Percentiles rank a stretch among this genome's conserved stretches.
These are phyloP conservation scores for Chenopodium album DNA, from an alignment of 148 eudicot species.

Conservation along the genomic window DNA sequence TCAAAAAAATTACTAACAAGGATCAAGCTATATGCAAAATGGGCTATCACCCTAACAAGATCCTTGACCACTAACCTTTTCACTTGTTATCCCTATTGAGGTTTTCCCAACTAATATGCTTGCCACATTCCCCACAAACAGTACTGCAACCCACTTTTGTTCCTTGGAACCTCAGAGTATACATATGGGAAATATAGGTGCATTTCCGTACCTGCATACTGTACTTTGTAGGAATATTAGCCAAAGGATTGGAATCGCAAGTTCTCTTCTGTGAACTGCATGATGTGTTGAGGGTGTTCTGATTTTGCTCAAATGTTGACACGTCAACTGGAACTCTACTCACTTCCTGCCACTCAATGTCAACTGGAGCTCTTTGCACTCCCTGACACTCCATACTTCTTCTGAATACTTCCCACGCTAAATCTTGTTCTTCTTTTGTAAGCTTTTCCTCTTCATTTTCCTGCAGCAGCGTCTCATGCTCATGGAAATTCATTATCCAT, in stretches of 20 bases:
- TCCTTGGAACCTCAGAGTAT: constrained; percentile 68
- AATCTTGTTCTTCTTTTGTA: constrained; percentile 95
- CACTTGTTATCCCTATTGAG: constrained; percentile 29
- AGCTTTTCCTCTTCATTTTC: constrained; percentile 96
- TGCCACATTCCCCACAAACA: constrained; percentile 85
- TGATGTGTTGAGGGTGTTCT: constrained; percentile 2
- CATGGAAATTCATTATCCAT: constrained; percentile 91
- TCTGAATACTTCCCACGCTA: constrained; percentile 91
- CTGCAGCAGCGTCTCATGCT: constrained; percentile 86
- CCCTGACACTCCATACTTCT: constrained; percentile 74
- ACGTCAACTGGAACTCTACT: constrained; percentile 52
- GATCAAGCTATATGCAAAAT: constrained; percentile 20
- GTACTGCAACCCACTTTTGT: constrained; percentile 63
- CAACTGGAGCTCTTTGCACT: constrained; percentile 53
- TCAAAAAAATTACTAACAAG: constrained; percentile 1
- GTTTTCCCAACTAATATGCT: constrained; percentile 62
- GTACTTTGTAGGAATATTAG: constrained; percentile 32
- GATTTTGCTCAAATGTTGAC: constrained; percentile 32
- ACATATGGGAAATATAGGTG: constrained; percentile 63
- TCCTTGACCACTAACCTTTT: background rate
- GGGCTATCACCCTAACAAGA: constrained; percentile 2
- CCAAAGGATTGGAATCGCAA: constrained; percentile 20
- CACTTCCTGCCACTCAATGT: constrained; percentile 83
- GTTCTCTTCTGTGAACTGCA: constrained; percentile 19
- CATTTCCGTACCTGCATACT: constrained; percentile 53